Evolutionary conservation across 257 asterid species (phyloP).

Genomic region (Solanum clarkiae): DNA sequence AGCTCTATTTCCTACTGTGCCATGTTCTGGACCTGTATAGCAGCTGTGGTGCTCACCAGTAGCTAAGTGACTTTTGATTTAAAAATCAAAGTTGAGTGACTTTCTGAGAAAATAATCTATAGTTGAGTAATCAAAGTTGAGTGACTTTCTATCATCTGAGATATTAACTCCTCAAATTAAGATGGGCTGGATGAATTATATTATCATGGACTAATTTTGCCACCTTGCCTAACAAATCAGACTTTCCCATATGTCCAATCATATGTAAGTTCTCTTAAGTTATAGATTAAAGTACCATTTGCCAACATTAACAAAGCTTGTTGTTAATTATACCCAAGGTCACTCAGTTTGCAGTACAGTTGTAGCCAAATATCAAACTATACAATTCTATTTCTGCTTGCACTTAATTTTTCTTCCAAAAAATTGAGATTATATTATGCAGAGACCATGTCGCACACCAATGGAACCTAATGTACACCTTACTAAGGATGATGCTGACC

Average conservation of each 20-base stretch:
- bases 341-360: background rate
- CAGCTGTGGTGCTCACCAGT: constrained; percentile 12
- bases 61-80: too few species aligned
- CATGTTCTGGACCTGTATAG: constrained; percentile 3
- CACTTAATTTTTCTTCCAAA: background rate
- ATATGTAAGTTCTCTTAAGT: background rate
- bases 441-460: background rate
- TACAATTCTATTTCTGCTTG: background rate
- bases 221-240: background rate
- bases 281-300: background rate
- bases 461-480: too few species aligned
- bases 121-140: too few species aligned
- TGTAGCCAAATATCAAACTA: background rate
- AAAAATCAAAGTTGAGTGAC: too few species aligned
- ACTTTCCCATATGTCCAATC: background rate
- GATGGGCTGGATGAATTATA: background rate
- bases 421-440: background rate
- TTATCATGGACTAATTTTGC: background rate
- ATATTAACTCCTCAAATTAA: background rate
- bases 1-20: constrained; percentile 12
- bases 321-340: background rate
- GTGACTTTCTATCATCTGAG: too few species aligned
- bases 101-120: too few species aligned
- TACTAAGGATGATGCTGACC: too few species aligned
- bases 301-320: background rate